Base-by-base conservation (phyloP, 1,139 yeast genomes). In the Geotrichum klebahnii region DNA sequence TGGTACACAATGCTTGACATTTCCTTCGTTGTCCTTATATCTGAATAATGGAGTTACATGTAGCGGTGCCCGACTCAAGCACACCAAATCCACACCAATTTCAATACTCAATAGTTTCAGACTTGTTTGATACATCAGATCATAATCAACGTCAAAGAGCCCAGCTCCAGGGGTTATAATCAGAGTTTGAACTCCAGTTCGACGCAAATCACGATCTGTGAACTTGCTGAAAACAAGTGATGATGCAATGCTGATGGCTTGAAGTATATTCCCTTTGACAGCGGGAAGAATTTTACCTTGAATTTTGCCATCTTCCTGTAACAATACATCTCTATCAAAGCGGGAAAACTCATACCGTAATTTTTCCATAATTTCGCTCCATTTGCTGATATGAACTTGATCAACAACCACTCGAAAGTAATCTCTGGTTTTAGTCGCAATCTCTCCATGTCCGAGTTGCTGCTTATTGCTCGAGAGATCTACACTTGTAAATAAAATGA, bases 401-500 rank as follows among this genome's bases (percentile, higher is more conserved):
- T 94, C 98, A 1, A 92, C 97, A 2, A 92, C 98, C 14, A 92
- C 96, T 47, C 97, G 74, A 64, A 82, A 94, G 64, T 82, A 90
- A 64, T 92, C 97, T 52, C 79, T 73, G 1, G 90, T 76, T 44
- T 80, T 78, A 40, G 76, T 71, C 2, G 85, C 82, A 51, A 85
- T 71, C 57, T 87, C 94, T 0, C 97, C 97, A 12, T 80, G 82
- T 3, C 56, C 55, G 8, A 61, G 53, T 26, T 57, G 50, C 16
- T 40, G 44, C 44, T 52, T 53, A 44, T 58, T 49, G 50, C 49
- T 48, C 29, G 82, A 81, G 37, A 78, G 63, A 59, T 88, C 95
- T 20, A 90, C 83, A 55, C 92, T 82, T 1, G 96, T 82, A 62
- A 86, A 90, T 50, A 94, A 74, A 3, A 92, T 94, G 49, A 94